A percentile compares a stretch with the other conserved stretches of the same genome.
phyloP scores from a whole-genome alignment of 2,329 filamentous ascomycete species.

The Trichoderma brevicompactum region DNA sequence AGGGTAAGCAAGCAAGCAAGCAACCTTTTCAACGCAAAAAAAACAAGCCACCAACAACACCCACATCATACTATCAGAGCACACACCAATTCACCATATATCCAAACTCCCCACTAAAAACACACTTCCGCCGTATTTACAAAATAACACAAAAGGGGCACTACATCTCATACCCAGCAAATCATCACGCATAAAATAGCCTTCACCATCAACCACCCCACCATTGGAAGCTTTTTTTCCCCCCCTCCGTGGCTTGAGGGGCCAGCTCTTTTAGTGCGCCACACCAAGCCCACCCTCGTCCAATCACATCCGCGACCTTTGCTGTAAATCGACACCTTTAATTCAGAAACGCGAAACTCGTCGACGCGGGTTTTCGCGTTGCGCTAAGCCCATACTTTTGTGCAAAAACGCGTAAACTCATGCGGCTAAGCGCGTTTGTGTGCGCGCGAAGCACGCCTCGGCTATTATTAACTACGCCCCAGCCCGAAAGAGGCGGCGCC shows the following conservation, averaged over 20 bases:
- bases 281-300: neutral
- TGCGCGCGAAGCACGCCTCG: neutral
- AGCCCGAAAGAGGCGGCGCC: neutral
- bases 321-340: neutral
- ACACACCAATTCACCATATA: too few relatives aligned
- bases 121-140: too few relatives aligned
- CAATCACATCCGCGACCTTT: neutral
- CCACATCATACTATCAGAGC: too few relatives aligned
- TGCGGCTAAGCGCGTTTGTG: neutral
- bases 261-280: neutral
- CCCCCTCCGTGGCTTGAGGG: too few relatives aligned
- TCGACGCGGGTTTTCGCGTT: conserved; percentile 2
- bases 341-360: neutral
- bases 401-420: neutral
- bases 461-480: neutral
- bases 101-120: too few relatives aligned
- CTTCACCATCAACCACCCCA: too few relatives aligned
- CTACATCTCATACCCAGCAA: too few relatives aligned
- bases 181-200: too few relatives aligned
- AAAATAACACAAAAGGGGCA: too few relatives aligned
- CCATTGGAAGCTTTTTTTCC: neutral
- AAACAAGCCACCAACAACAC: too few relatives aligned
- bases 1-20: too few relatives aligned
- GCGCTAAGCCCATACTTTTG: neutral
- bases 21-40: too few relatives aligned